These are phyloP conservation scores for Helotiales sp. DNA, from an alignment of 2,329 filamentous ascomycete genomes.

Conservation along the genomic window DNA sequence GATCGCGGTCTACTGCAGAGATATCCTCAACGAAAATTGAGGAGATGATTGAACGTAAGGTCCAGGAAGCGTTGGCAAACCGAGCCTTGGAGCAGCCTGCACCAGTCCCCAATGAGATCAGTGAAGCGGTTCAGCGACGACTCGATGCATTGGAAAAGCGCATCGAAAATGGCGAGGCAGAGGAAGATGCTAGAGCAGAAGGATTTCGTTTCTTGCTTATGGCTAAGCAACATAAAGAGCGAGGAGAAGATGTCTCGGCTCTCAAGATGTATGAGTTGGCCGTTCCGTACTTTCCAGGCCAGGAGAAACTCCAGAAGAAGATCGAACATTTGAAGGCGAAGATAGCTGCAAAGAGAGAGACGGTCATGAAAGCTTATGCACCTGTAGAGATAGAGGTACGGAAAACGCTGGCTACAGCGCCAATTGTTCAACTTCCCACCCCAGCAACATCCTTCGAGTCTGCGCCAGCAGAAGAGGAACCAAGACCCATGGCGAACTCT, in stretches of 20 bases:
- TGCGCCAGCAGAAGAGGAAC: conserved; percentile 8
- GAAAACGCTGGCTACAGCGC: conserved; percentile 24
- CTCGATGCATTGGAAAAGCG: conserved; percentile 83
- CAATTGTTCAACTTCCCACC: conserved; percentile 25
- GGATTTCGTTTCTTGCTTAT: conserved; percentile 85
- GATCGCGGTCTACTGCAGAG: conserved; percentile 37
- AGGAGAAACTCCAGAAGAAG: conserved; percentile 73
- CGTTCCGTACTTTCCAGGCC: conserved; percentile 80
- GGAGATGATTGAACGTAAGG: conserved; percentile 87
- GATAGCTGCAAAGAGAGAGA: conserved; percentile 42
- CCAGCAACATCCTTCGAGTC: conserved; percentile 26
- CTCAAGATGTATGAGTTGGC: conserved; percentile 86
- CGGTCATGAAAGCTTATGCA: conserved; percentile 9
- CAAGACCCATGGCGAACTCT: conserved; percentile 22
- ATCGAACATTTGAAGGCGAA: conserved; percentile 62
- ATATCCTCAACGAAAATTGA: conserved; percentile 77
- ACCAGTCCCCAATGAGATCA: conserved; percentile 52
- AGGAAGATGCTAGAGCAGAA: conserved; percentile 78
- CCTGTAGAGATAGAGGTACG: conserved; percentile 15
- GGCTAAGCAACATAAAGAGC: conserved; percentile 85
- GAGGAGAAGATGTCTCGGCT: conserved; percentile 75
- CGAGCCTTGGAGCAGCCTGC: conserved; percentile 60
- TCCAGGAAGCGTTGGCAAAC: conserved; percentile 85
- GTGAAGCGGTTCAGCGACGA: conserved; percentile 75
- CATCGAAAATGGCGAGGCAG: conserved; percentile 66